Conservation (phyloP, 352 stramenopile species). For the Thraustochytrium striatum region DNA sequence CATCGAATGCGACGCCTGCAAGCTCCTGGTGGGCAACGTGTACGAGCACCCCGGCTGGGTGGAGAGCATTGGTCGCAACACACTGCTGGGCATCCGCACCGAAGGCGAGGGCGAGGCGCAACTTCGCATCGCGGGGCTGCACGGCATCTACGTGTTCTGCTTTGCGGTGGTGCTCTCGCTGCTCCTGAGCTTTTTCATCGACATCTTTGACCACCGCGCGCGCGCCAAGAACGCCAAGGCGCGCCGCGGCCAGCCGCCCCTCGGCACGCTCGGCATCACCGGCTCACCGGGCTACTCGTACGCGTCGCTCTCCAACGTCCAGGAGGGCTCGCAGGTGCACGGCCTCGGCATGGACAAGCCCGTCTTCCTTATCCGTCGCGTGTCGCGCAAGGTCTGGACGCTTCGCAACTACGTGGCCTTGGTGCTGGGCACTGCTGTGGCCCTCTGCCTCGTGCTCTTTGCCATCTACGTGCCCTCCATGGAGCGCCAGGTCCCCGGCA, state of each 20-base stretch:
- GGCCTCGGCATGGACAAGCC: too few species aligned
- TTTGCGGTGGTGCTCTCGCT: conserved; percentile 64
- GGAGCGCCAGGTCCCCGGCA: conserved; percentile 61
- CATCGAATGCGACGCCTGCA: conserved; percentile 57
- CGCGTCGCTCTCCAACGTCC: too few species aligned
- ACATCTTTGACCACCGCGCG: conserved; percentile 57
- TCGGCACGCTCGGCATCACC: conserved; percentile 24
- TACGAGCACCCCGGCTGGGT: conserved; percentile 59
- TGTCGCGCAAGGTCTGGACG: conserved; percentile 13
- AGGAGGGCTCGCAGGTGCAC: too few species aligned
- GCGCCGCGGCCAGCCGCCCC: not conserved
- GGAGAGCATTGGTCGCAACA: conserved; percentile 50
- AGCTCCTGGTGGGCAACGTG: conserved; percentile 53
- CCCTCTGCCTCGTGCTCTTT: not conserved
- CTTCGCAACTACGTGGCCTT: conserved; percentile 37
- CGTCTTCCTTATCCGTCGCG: conserved; percentile 21
- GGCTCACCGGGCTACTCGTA: not conserved
- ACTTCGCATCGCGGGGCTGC: conserved; percentile 60
- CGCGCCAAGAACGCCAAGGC: conserved; percentile 31
- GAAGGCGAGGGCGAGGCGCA: conserved; percentile 57
- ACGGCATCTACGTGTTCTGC: conserved; percentile 65
- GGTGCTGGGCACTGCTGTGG: not conserved
- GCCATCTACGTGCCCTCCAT: conserved; percentile 57
- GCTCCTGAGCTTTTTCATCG: conserved; percentile 61
- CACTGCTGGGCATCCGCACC: conserved; percentile 58